These are phyloP conservation scores for Viola pubescens DNA, from an alignment of 441 rosid genomes.

Conservation along the genomic window DNA sequence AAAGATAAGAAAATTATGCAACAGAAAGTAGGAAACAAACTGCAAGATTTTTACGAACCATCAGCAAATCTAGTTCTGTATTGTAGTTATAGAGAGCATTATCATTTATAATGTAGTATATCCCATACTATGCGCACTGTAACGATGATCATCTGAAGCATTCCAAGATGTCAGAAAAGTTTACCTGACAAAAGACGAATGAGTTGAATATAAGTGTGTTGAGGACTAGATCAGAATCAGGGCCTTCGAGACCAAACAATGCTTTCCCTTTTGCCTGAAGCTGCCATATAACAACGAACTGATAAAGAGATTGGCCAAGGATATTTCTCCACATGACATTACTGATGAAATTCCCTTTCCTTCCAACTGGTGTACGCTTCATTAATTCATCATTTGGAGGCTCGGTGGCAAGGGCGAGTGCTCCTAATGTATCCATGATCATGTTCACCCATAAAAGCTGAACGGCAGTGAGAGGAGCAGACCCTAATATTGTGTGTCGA, in stretches of 20 bases:
- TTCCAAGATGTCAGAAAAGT: neutral
- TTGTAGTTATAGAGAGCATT: neutral
- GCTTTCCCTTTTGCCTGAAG: conserved; percentile 37
- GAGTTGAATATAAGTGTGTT: conserved; percentile 44
- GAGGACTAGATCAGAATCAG: conserved; percentile 29
- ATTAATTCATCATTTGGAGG: conserved; percentile 38
- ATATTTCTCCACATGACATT: conserved; percentile 51
- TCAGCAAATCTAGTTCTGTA: neutral
- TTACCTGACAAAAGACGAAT: conserved; percentile 66
- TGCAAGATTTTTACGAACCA: neutral
- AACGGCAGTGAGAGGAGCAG: conserved; percentile 45
- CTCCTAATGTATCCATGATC: conserved; percentile 55
- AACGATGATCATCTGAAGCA: neutral
- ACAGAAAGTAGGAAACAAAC: neutral
- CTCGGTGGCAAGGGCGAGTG: conserved; percentile 52
- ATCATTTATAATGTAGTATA: neutral
- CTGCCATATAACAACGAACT: conserved; percentile 28
- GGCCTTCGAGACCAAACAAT: conserved; percentile 32
- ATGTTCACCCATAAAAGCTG: conserved; percentile 53
- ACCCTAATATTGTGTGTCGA: conserved; percentile 23
- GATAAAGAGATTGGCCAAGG: conserved; percentile 38
- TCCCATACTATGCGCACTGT: neutral
- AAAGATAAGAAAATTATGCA: neutral
- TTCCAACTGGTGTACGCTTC: conserved; percentile 40
- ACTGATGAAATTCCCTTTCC: conserved; percentile 35